Evolutionary conservation across 169 alveolate genomes (phyloP), one percentile per base, ranked within the genome.

Genomic region (Plasmodium ovale): DNA sequence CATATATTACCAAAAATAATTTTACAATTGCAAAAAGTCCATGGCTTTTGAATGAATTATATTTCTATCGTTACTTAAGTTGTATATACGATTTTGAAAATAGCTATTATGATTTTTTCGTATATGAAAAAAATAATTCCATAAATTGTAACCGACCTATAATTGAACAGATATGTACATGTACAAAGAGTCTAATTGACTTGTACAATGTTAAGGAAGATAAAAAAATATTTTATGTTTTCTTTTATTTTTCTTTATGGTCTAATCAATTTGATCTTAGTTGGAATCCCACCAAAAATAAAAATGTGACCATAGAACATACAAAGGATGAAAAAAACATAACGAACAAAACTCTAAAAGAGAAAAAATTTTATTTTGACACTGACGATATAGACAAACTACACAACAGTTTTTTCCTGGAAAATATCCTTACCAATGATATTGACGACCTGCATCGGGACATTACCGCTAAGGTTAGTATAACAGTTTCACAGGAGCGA

Each of bases 81-180:
- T 77, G 77, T 77, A 59, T 69, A 16, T 77, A 77, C 51, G 88
- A 77, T 77, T 77, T 77, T 77, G 88, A 77, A 77, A 77, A 77
- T 16, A 33, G 68, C 3, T 60, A 77, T 42, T 77, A 77, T 44
- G 88, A 77, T 77, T 59, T 77, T 54, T 77, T 77, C 35, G 53
- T 47, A 29, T 60, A 60, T 53, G 88, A 77, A 77, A 77, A 77
- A 29, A 60, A 77, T 31, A 68, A 77, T 35, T 60, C 88, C 29
- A 77, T 77, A 62, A 44, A 60, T 12, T 60, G 68, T 29, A 77
- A 77, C 51, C 59, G 19, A 60, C 5, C 12, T 19, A 19, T 59
- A 29, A 77, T 77, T 5, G 88, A 77, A 77, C 31, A 77, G 44
- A 77, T 77, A 77, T 77, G 88, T 29, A 60, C 73, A 14, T 77